Conservation (phyloP, 176 grass and related monocot species). For the Thinopyrum elongatum region DNA sequence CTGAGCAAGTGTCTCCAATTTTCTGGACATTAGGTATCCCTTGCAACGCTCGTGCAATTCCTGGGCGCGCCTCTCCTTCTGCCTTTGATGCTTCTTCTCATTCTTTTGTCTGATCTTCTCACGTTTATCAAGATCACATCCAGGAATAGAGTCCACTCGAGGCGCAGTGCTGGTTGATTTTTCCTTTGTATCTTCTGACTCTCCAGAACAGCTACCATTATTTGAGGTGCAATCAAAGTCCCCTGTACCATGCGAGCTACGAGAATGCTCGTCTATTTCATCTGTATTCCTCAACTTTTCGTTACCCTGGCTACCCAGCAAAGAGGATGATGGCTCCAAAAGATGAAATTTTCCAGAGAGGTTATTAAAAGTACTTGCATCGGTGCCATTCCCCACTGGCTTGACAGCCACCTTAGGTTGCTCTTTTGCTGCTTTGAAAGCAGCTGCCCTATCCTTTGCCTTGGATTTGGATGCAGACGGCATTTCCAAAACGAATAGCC, state of each 20-base stretch:
- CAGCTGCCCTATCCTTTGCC: constrained; percentile 62
- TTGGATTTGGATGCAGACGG: constrained; percentile 94
- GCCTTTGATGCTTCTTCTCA: constrained; percentile 96
- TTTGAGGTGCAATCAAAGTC: constrained; percentile 88
- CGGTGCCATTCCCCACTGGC: constrained; percentile 50
- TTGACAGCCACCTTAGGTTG: constrained; percentile 65
- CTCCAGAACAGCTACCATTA: constrained; percentile 82
- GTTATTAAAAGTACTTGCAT: constrained; percentile 73
- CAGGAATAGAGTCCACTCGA: constrained; percentile 65
- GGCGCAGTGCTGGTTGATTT: constrained; percentile 43
- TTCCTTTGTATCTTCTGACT: constrained; percentile 83
- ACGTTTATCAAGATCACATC: constrained; percentile 86
- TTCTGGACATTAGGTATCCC: constrained; percentile 94
- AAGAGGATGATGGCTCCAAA: constrained; percentile 59
- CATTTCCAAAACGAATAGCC: constrained; percentile 47
- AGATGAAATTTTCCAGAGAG: constrained; percentile 85
- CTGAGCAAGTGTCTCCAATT: constrained; percentile 74
- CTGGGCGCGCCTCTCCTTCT: constrained; percentile 89
- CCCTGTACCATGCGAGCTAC: constrained; percentile 74
- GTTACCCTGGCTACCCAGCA: constrained; percentile 48
- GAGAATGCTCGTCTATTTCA: constrained; percentile 92
- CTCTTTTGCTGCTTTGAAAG: constrained; percentile 61
- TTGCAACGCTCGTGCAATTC: constrained; percentile 93
- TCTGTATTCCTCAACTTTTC: constrained; percentile 72
- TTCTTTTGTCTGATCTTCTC: constrained; percentile 99